Conservation (phyloP, 1,284 basidiomycete genomes). For the Stereum hirsutum region DNA sequence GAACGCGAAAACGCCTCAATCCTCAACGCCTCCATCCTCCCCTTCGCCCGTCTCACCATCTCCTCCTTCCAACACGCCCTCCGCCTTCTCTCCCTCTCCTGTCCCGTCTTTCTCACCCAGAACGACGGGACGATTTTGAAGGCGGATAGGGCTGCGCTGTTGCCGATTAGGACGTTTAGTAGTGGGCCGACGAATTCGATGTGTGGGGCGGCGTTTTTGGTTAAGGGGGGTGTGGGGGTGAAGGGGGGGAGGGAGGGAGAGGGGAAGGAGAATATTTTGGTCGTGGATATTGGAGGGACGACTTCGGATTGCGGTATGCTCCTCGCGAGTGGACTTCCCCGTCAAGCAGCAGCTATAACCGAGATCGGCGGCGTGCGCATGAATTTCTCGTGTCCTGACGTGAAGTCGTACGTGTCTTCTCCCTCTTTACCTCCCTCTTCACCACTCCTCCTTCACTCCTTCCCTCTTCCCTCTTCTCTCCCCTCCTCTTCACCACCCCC, state of each 20-base stretch:
- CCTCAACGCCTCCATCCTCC: constrained; percentile 47
- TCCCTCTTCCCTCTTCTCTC: background rate
- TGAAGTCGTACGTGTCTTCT: constrained; percentile 11
- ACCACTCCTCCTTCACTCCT: background rate
- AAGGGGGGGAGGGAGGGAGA: constrained; percentile 15
- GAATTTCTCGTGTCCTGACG: constrained; percentile 42
- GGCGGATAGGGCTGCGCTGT: constrained; percentile 37
- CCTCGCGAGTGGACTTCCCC: constrained; percentile 39
- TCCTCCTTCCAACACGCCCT: constrained; percentile 40
- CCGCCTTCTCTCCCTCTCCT: constrained; percentile 31
- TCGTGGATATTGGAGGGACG: constrained; percentile 51
- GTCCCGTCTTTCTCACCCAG: constrained; percentile 49
- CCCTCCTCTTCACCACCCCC: background rate
- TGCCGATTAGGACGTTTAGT: constrained; percentile 56
- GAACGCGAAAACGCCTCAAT: constrained; percentile 58
- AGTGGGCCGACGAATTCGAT: constrained; percentile 55
- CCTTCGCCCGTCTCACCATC: constrained; percentile 42
- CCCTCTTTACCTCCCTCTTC: too few relatives aligned
- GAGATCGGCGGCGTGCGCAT: constrained; percentile 31
- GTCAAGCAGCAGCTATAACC: constrained; percentile 40
- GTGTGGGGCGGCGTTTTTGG: constrained; percentile 46
- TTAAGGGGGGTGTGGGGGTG: constrained; percentile 22
- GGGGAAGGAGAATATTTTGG: constrained; percentile 33
- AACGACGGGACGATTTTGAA: constrained; percentile 51
- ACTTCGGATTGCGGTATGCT: constrained; percentile 45